Percentiles rank a stretch among this genome's conserved stretches.
Evolutionary conservation across 306 rosid species (phyloP).

Genomic region (Cucurbita pepo): DNA sequence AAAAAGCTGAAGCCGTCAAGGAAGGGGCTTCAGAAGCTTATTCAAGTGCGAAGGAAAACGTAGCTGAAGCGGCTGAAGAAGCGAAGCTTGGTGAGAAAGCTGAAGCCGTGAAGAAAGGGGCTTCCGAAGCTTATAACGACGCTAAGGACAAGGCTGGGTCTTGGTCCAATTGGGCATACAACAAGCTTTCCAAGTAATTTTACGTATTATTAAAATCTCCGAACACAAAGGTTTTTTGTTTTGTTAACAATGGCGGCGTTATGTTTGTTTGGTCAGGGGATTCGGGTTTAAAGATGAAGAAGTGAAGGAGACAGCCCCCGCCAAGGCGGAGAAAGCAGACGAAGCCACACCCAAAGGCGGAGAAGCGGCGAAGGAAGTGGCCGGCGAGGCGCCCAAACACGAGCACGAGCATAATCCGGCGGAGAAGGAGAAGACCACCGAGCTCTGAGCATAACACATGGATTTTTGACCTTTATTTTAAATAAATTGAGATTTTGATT

Average conservation of each 20-base stretch:
- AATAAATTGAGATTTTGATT: too few relatives aligned
- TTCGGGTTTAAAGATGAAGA: neutral
- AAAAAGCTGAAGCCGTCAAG: too few relatives aligned
- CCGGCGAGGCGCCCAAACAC: neutral
- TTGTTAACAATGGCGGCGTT: too few relatives aligned
- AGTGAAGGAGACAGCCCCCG: neutral
- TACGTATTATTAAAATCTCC: too few relatives aligned
- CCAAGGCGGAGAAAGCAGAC: conserved; percentile 16
- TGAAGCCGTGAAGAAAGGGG: neutral
- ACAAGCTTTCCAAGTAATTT: conserved; percentile 22
- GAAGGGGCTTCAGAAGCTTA: neutral
- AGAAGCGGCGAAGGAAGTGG: conserved; percentile 14
- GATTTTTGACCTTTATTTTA: too few relatives aligned
- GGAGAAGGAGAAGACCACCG: neutral
- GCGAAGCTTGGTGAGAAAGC: neutral
- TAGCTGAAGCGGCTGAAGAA: neutral
- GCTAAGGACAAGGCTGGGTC: conserved; percentile 10
- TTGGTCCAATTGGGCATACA: conserved; percentile 13
- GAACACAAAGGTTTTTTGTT: too few relatives aligned
- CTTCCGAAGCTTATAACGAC: neutral
- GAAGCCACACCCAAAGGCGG: conserved; percentile 13
- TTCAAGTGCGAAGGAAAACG: neutral
- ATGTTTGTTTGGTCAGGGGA: neutral
- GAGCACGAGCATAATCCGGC: too few relatives aligned
- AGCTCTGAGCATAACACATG: conserved; percentile 12